These are phyloP conservation scores for Pyrus hybrid DNA, from an alignment of 331 rosid species.

Conservation along the genomic window DNA sequence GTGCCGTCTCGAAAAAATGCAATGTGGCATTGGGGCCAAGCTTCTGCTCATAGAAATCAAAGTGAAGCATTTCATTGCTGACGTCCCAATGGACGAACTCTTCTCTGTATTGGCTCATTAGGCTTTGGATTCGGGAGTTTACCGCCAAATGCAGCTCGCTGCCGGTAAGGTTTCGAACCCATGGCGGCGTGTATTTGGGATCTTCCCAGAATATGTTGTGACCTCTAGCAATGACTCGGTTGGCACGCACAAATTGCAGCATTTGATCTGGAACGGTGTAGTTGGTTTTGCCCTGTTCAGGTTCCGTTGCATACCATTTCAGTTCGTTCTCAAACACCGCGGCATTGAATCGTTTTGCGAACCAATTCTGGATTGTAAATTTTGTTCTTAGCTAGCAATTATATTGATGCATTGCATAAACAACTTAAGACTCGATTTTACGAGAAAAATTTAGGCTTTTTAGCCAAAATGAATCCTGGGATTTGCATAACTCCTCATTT, in stretches of 20 bases:
- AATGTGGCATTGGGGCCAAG: conserved; percentile 69
- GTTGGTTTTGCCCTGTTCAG: conserved; percentile 49
- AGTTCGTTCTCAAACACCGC: conserved; percentile 94
- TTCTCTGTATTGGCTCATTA: conserved; percentile 62
- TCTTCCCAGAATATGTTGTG: conserved; percentile 97
- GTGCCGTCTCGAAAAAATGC: conserved; percentile 62
- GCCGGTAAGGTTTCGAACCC: conserved; percentile 66
- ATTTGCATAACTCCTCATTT: no score
- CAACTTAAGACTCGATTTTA: no score
- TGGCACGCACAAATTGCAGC: conserved; percentile 61
- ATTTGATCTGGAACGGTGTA: conserved; percentile 65
- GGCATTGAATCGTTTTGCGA: conserved; percentile 69
- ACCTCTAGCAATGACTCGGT: conserved; percentile 73
- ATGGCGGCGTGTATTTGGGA: conserved; percentile 56
- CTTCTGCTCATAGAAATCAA: conserved; percentile 69
- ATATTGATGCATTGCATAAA: no score
- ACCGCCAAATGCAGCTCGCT: conserved; percentile 49
- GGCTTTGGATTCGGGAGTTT: conserved; percentile 48
- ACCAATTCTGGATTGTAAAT: conserved; percentile 53
- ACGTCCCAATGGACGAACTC: conserved; percentile 94
- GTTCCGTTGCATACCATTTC: conserved; percentile 91
- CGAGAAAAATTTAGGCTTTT: no score
- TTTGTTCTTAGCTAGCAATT: no score
- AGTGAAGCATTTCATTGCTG: conserved; percentile 96
- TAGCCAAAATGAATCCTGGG: no score